These are phyloP conservation scores for Fusarium agapanthi DNA, from an alignment of 2,329 filamentous ascomycete genomes.

Conservation along the genomic window DNA sequence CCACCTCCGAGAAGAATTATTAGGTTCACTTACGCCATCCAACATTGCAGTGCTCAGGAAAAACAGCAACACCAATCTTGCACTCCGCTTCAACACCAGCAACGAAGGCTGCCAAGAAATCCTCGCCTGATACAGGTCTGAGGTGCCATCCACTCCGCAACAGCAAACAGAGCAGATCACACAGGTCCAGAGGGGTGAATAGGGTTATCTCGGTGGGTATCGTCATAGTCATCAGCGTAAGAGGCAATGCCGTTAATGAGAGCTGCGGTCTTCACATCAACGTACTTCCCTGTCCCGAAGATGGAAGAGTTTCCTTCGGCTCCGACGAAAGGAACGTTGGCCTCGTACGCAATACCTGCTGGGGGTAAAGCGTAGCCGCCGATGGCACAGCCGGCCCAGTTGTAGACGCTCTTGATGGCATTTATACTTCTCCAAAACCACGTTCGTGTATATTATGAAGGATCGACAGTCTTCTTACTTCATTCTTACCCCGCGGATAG, in stretches of 20 bases:
- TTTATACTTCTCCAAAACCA: not conserved
- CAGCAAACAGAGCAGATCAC: not conserved
- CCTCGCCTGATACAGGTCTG: not conserved
- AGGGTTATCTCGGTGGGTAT: not conserved
- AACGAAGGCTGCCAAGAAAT: not conserved
- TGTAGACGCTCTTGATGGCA: not conserved
- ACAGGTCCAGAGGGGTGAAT: slow-evolving; percentile 1
- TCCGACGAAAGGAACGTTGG: not conserved
- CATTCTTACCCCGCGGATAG: too few relatives aligned
- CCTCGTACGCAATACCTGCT: not conserved
- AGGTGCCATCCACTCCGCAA: not conserved
- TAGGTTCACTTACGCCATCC: not conserved
- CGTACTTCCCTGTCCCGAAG: not conserved
- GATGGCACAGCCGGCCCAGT: slow-evolving; percentile 3
- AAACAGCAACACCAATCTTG: not conserved
- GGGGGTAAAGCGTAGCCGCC: not conserved
- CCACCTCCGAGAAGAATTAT: not conserved
- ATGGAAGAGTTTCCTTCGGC: not conserved
- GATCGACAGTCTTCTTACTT: not conserved
- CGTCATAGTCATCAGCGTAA: not conserved
- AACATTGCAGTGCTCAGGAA: not conserved
- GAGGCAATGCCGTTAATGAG: not conserved
- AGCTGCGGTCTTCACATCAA: not conserved
- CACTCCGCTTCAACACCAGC: not conserved
- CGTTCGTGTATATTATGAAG: accelerated